These are phyloP conservation scores for Leccinum pellstonianum DNA, from an alignment of 768 basidiomycete species.

Conservation along the genomic window DNA sequence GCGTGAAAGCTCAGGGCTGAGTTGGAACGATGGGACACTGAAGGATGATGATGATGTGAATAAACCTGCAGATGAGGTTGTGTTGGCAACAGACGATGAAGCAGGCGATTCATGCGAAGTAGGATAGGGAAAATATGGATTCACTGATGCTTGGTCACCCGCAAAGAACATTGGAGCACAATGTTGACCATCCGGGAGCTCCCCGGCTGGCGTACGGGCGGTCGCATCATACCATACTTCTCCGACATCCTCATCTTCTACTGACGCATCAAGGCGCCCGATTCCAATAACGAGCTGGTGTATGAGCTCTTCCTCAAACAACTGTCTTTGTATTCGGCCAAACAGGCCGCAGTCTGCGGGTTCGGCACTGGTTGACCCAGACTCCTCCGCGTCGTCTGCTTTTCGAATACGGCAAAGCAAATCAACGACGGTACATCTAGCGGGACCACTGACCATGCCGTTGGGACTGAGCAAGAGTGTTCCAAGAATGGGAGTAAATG, in stretches of 20 bases:
- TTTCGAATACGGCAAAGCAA: slow-evolving; percentile 68
- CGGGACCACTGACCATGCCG: slow-evolving; percentile 64
- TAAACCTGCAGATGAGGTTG: slow-evolving; percentile 18
- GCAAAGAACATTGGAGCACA: slow-evolving; percentile 10
- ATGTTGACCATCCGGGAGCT: slow-evolving; percentile 22
- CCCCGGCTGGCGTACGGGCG: slow-evolving; percentile 32
- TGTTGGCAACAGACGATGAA: slow-evolving; percentile 19
- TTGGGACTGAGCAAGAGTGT: slow-evolving; percentile 84
- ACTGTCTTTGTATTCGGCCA: slow-evolving; percentile 49
- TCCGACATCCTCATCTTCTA: slow-evolving; percentile 36
- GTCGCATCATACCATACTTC: slow-evolving; percentile 34
- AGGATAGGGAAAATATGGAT: slow-evolving; percentile 55
- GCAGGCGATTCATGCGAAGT: slow-evolving; percentile 31
- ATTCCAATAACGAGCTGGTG: slow-evolving; percentile 89
- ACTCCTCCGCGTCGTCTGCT: slow-evolving; percentile 47
- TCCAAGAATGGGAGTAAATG: slow-evolving; percentile 90
- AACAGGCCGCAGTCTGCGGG: slow-evolving; percentile 45
- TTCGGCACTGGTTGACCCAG: slow-evolving; percentile 35
- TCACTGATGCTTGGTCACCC: slow-evolving; percentile 27
- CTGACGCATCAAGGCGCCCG: slow-evolving; percentile 59
- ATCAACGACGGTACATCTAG: slow-evolving; percentile 76
- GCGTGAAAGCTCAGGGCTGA: slow-evolving; percentile 11
- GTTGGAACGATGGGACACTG: slow-evolving; percentile 17
- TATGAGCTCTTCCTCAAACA: slow-evolving; percentile 80
- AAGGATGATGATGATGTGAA: slow-evolving; percentile 17